These are phyloP conservation scores for Apiospora aurea DNA, from an alignment of 2,329 filamentous ascomycete species.

Conservation along the genomic window DNA sequence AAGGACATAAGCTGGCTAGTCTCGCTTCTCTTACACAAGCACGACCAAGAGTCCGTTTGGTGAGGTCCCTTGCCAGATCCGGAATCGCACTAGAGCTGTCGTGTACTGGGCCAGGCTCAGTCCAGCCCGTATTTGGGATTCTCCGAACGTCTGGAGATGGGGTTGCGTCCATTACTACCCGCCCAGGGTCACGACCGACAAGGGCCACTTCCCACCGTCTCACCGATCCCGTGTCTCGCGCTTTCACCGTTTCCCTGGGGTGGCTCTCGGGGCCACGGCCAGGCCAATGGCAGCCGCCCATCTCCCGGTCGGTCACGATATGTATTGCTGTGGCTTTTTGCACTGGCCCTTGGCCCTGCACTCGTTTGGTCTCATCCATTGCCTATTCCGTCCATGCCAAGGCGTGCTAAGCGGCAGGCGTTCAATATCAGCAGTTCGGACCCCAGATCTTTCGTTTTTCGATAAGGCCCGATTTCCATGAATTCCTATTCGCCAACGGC, in stretches of 20 bases:
- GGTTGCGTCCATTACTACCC: conserved; percentile 12
- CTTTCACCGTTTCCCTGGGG: conserved; percentile 16
- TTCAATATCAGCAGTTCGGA: neutral
- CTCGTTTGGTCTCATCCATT: neutral
- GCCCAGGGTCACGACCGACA: conserved; percentile 14
- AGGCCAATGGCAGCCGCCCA: neutral
- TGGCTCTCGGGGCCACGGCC: neutral
- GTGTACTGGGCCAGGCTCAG: neutral
- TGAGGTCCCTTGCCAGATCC: conserved; percentile 7
- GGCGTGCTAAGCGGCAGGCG: neutral
- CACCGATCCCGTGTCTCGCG: conserved; percentile 19
- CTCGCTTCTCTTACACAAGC: conserved; percentile 1
- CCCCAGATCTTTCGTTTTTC: conserved; percentile 17
- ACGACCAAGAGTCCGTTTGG: conserved; percentile 4
- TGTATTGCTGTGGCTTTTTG: conserved; percentile 2
- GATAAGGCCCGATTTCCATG: neutral
- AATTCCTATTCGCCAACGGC: conserved; percentile 16
- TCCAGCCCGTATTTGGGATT: neutral
- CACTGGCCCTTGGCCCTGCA: neutral
- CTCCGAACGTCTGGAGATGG: neutral
- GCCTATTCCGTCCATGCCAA: conserved; percentile 22
- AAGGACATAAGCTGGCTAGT: neutral
- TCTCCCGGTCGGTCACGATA: conserved; percentile 6
- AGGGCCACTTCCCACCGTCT: conserved; percentile 8
- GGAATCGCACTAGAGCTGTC: neutral